Evolutionary conservation across 257 asterid genomes (phyloP).

Genomic region (Fraxinus excelsior): DNA sequence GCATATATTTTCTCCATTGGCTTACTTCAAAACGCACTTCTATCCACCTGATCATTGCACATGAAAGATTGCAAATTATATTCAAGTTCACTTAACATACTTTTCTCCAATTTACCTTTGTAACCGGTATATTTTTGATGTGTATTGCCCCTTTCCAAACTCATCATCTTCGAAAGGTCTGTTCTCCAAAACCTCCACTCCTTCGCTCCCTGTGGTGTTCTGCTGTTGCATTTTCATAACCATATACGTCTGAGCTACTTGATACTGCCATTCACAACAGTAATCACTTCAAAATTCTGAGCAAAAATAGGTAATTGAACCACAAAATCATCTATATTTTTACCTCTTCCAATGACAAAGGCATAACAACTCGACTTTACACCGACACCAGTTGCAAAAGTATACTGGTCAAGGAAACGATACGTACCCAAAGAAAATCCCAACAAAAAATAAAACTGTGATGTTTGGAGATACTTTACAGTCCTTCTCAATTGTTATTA

Average conservation of each 20-base stretch:
- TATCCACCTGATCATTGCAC: not conserved
- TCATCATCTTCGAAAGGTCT: constrained; percentile 70
- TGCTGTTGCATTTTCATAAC: constrained; percentile 91
- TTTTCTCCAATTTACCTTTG: constrained; percentile 55
- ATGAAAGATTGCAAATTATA: not conserved
- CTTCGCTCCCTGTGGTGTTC: constrained; percentile 73
- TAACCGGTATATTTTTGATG: constrained; percentile 63
- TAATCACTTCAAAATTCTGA: not conserved
- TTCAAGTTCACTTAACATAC: not conserved
- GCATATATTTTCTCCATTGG: not conserved
- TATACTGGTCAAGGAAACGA: constrained; percentile 49
- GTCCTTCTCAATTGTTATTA: not conserved
- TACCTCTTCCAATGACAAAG: constrained; percentile 90
- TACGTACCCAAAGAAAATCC: not conserved
- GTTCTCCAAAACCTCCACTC: constrained; percentile 90
- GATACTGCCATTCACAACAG: constrained; percentile 55
- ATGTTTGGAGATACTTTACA: not conserved
- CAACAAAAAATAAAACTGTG: not conserved
- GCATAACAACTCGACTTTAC: constrained; percentile 86
- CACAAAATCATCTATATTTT: not conserved
- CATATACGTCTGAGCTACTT: constrained; percentile 84
- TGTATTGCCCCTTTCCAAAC: constrained; percentile 80
- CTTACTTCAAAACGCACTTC: not conserved
- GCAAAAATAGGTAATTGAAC: not conserved
- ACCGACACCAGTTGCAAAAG: constrained; percentile 31